A percentile compares a stretch with the other conserved stretches of the same genome.
These are phyloP conservation scores for Plectranthus barbatus DNA, from an alignment of 257 asterid species.

Conservation along the genomic window DNA sequence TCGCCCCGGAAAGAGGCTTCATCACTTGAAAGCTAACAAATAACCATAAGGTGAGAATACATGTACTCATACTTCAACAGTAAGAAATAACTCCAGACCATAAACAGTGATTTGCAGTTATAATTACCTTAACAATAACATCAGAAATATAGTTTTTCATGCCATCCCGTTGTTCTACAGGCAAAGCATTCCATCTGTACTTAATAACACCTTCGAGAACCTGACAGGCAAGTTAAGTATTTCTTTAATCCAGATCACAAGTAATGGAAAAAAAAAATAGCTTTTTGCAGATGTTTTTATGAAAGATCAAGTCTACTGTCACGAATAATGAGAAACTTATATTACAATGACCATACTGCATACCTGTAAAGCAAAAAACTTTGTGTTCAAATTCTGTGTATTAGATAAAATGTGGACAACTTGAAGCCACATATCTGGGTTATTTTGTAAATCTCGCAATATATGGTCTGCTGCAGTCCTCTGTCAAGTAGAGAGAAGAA, in stretches of 20 bases:
- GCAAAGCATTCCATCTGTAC: constrained; percentile 98
- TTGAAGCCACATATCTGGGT: constrained; percentile 99
- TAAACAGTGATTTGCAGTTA: not conserved
- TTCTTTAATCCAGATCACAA: constrained; percentile 2
- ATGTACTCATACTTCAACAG: not conserved
- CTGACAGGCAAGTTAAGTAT: constrained; percentile 34
- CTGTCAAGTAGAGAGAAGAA: constrained; percentile 33
- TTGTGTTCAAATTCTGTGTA: constrained; percentile 77
- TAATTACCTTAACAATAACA: constrained; percentile 80
- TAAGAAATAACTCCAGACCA: constrained; percentile 5
- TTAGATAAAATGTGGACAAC: constrained; percentile 91
- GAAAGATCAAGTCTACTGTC: not conserved
- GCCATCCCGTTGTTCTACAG: constrained; percentile 93
- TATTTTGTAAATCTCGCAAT: constrained; percentile 87
- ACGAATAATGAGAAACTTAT: not conserved
- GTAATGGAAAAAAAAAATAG: not conserved
- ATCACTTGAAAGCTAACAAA: constrained; percentile 81
- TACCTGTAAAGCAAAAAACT: constrained; percentile 92
- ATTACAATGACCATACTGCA: constrained; percentile 9
- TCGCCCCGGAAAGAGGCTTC: constrained; percentile 83
- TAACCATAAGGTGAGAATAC: constrained; percentile 11
- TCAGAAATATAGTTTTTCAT: constrained; percentile 99
- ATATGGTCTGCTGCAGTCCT: constrained; percentile 91
- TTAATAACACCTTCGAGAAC: constrained; percentile 97
- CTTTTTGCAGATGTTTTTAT: not conserved